A percentile compares a stretch with the other conserved stretches of the same genome.
phyloP scores from a whole-genome alignment of 108 stramenopile genomes.

The Cyclotella cryptica region DNA sequence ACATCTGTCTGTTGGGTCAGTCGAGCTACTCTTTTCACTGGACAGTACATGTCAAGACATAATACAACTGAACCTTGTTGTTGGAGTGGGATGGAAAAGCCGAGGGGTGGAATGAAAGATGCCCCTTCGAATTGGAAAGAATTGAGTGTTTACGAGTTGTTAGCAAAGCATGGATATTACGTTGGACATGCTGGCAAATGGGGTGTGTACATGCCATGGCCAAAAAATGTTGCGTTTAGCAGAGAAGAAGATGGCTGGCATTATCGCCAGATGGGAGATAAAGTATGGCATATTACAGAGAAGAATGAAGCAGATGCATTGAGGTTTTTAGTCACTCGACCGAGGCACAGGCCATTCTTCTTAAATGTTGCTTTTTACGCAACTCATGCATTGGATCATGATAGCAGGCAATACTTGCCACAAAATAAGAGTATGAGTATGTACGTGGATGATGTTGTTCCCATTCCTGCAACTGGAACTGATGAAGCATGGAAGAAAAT shows the following conservation, averaged over 20 bases:
- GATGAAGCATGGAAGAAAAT: slow-evolving; percentile 51
- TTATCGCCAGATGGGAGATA: slow-evolving; percentile 36
- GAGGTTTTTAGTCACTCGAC: slow-evolving; percentile 58
- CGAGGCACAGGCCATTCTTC: slow-evolving; percentile 69
- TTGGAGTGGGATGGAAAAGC: slow-evolving; percentile 43
- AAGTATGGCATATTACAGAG: slow-evolving; percentile 68
- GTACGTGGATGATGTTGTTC: slow-evolving; percentile 63
- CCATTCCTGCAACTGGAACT: slow-evolving; percentile 56
- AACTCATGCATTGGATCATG: slow-evolving; percentile 62
- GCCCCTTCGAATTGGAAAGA: slow-evolving; percentile 47
- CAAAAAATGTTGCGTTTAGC: slow-evolving; percentile 38
- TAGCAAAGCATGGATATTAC: slow-evolving; percentile 44
- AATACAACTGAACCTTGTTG: slow-evolving; percentile 46
- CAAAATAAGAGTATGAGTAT: slow-evolving; percentile 49
- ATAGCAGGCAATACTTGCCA: slow-evolving; percentile 56
- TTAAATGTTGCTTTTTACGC: slow-evolving; percentile 83
- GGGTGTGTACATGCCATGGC: slow-evolving; percentile 46
- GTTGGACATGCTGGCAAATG: slow-evolving; percentile 79
- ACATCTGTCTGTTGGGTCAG: slow-evolving; percentile 84
- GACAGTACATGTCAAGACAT: slow-evolving; percentile 72
- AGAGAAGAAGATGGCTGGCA: slow-evolving; percentile 59
- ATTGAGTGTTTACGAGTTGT: slow-evolving; percentile 47
- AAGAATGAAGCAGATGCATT: slow-evolving; percentile 67
- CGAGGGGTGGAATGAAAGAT: slow-evolving; percentile 24
- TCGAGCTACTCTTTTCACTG: slow-evolving; percentile 76